Base-by-base conservation (phyloP, 2,329 filamentous ascomycete genomes). In the Penicillium sp. region DNA sequence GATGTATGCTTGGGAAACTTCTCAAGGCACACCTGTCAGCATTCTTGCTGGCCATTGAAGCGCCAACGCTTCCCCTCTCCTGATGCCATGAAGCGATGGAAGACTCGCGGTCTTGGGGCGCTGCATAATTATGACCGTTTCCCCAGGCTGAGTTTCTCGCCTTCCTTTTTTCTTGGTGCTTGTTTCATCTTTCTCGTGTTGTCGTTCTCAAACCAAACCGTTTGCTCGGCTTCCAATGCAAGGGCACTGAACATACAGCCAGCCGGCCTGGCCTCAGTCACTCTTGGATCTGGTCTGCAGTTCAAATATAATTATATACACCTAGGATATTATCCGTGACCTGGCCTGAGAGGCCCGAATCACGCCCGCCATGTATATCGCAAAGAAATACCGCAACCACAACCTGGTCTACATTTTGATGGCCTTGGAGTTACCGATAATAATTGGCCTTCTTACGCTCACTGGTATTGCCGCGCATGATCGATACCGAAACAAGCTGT, bases 391-490 rank as follows among this genome's bases (percentile, higher is more conserved):
- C 81, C 82, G 83, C 59, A 77, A 83, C 30, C 82, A 83, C 47
- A 82, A 80, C 66, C 64, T 83, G 64, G 77, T 87, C 67, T 79
- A 83, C 65, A 81, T 74, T 53, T 78, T 88, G 62, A 78, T 88
- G 70, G 73, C 78, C 52, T 67, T 84, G 60, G 87, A 89, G 71
- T 76, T 88, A 44, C 81, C 82, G 21, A 78, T 88, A 61, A 85
- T 84, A 1, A 79, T 89, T 67, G 83, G 82, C 45, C 79, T 85
- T 49, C 80, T 89, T 50, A 82, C 85, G 2, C 79, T 89, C 17
- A 86, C 85, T 67, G 87, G 86, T 47, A 86, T 89, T 67, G 86
- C 87, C 55, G 81, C 84, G 51, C 86, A 86, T 56, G 82, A 89
- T 71, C 78, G 84, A 55, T 89, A 89, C 71, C 82, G 85, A 47